A percentile compares a stretch with the other conserved stretches of the same genome.
Evolutionary conservation across 192 early-diverging fungal genomes (phyloP).

Genomic region (Backusella circina): DNA sequence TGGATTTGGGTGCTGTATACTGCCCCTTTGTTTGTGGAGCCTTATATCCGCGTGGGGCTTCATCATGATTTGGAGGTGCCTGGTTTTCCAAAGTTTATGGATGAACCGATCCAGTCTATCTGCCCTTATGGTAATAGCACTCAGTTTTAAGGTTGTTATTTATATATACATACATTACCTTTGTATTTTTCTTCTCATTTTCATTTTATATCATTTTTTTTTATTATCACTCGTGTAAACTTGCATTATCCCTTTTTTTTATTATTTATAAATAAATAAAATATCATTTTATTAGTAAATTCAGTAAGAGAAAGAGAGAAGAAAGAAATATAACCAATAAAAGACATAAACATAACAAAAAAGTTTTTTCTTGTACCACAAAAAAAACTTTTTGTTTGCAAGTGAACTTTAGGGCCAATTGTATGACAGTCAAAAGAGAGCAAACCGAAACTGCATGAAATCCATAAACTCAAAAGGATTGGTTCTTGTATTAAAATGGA

Average conservation of each 20-base stretch:
- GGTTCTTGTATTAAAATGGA: neutral
- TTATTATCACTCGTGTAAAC: neutral
- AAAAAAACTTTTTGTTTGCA: neutral
- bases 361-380: neutral
- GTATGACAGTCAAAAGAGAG: neutral
- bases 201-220: neutral
- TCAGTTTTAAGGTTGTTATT: neutral
- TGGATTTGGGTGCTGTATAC: conserved; percentile 17
- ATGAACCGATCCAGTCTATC: neutral
- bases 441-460: neutral
- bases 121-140: conserved; percentile 12
- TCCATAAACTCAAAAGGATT: neutral
- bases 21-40: conserved; percentile 24
- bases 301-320: neutral
- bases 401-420: too few species aligned
- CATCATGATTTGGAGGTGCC: conserved; percentile 5
- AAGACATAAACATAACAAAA: neutral
- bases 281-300: neutral
- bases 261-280: neutral
- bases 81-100: conserved; percentile 8
- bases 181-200: neutral
- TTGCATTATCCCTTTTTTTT: neutral
- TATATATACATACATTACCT: neutral
- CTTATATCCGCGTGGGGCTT: conserved; percentile 12
- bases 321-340: neutral